A percentile compares a stretch with the other conserved stretches of the same genome.
These are phyloP conservation scores for Pythium volutum DNA, from an alignment of 352 stramenopile genomes.

Conservation along the genomic window DNA sequence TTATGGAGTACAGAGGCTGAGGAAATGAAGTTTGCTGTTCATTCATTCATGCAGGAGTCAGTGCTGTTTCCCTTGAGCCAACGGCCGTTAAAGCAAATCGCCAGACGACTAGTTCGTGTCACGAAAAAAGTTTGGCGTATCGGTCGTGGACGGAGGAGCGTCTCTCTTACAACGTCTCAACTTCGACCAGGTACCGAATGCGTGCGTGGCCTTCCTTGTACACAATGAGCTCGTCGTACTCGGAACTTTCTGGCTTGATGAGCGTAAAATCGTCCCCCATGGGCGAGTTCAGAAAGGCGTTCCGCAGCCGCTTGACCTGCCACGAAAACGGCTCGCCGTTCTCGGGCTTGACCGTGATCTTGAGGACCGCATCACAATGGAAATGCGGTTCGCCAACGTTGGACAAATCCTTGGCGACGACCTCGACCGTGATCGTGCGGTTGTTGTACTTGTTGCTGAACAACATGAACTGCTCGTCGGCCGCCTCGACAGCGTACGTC, in stretches of 20 bases:
- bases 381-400: background rate
- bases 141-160: no score
- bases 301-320: slow-evolving; percentile 52
- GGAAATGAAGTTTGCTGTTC: no score
- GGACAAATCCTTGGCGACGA: slow-evolving; percentile 33
- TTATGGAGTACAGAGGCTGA: no score
- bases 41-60: no score
- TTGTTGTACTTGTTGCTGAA: slow-evolving; percentile 19
- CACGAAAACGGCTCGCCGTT: slow-evolving; percentile 28
- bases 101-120: no score
- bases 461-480: slow-evolving; percentile 34
- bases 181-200: slow-evolving; percentile 77
- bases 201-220: slow-evolving; percentile 69
- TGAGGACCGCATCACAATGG: slow-evolving; percentile 24
- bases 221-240: slow-evolving; percentile 71
- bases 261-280: slow-evolving; percentile 30
- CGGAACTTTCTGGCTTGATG: slow-evolving; percentile 2
- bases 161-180: slow-evolving; percentile 38
- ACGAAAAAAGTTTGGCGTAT: no score
- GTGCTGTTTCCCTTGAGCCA: no score
- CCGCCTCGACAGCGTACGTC: slow-evolving; percentile 32
- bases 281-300: slow-evolving; percentile 24
- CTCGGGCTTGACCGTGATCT: slow-evolving; percentile 20
- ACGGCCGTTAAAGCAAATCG: no score
- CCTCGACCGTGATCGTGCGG: slow-evolving; percentile 41